Conservation (phyloP, 768 basidiomycete genomes). For the Suillus subaureus region DNA sequence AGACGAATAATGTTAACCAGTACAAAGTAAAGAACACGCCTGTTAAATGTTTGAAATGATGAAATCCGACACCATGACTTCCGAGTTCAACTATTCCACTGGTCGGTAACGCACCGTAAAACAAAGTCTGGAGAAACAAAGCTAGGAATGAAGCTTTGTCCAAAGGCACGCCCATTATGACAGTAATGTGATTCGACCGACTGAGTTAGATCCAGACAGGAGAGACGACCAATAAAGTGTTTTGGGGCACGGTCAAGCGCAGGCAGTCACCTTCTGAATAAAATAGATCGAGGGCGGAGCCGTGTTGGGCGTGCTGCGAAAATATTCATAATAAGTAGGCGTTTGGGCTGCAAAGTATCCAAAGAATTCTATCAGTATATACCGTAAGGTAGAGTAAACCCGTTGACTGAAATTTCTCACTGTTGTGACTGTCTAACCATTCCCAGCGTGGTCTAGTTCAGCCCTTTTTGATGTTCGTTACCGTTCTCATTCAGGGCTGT, state of each 20-base stretch:
- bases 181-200: neutral
- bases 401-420: neutral
- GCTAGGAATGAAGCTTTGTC: slow-evolving; percentile 1
- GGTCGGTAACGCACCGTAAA: neutral
- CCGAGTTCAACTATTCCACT: neutral
- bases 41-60: neutral
- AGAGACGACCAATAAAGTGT: neutral
- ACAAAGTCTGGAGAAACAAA: neutral
- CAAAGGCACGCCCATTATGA: neutral
- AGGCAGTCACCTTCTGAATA: neutral
- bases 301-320: neutral
- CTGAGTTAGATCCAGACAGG: neutral
- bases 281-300: neutral
- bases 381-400: neutral
- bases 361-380: neutral
- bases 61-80: neutral
- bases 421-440: neutral
- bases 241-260: neutral
- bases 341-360: neutral
- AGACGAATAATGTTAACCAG: neutral
- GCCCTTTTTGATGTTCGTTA: slow-evolving; percentile 1
- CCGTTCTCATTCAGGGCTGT: neutral
- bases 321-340: neutral
- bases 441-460: neutral
- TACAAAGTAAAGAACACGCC: slow-evolving; percentile 3